Conservation (phyloP, 495 filamentous ascomycete genomes). For the Beverwykella pulmonaria region DNA sequence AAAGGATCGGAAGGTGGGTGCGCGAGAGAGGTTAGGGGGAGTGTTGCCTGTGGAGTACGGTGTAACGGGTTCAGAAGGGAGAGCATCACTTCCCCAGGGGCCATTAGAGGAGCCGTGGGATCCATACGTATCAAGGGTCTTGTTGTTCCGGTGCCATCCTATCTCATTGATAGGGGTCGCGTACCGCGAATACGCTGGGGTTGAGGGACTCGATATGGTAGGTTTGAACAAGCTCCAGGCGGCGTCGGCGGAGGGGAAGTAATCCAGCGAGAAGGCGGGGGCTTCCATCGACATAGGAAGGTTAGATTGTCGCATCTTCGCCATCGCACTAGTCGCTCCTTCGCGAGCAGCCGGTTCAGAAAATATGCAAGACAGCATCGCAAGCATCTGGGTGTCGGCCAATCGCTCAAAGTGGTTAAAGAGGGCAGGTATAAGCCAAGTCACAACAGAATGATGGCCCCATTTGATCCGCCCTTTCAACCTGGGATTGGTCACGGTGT, state of each 20-base stretch:
- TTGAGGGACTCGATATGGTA: constrained; percentile 50
- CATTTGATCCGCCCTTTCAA: constrained; percentile 70
- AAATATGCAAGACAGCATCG: constrained; percentile 90
- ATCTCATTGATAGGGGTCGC: constrained; percentile 44
- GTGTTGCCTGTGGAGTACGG: constrained; percentile 65
- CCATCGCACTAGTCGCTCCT: constrained; percentile 38
- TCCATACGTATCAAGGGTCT: constrained; percentile 59
- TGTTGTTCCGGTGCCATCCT: constrained; percentile 58
- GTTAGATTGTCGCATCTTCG: constrained; percentile 47
- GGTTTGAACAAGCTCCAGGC: constrained; percentile 55
- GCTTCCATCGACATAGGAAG: constrained; percentile 65
- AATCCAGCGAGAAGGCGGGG: constrained; percentile 67
- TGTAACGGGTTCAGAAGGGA: constrained; percentile 51
- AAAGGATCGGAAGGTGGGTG: constrained; percentile 31
- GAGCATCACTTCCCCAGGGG: constrained; percentile 46
- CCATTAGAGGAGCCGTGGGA: constrained; percentile 62
- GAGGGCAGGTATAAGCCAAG: constrained; percentile 65
- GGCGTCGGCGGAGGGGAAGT: constrained; percentile 65
- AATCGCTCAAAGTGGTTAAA: constrained; percentile 76
- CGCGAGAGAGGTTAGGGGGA: constrained; percentile 54
- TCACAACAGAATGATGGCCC: constrained; percentile 79
- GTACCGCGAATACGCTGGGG: constrained; percentile 27
- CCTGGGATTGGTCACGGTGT: constrained; percentile 38
- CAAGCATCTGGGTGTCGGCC: constrained; percentile 89
- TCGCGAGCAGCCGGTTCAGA: constrained; percentile 57